Evolutionary conservation across 306 rosid species (phyloP).

Genomic region (Ormosia emarginata): DNA sequence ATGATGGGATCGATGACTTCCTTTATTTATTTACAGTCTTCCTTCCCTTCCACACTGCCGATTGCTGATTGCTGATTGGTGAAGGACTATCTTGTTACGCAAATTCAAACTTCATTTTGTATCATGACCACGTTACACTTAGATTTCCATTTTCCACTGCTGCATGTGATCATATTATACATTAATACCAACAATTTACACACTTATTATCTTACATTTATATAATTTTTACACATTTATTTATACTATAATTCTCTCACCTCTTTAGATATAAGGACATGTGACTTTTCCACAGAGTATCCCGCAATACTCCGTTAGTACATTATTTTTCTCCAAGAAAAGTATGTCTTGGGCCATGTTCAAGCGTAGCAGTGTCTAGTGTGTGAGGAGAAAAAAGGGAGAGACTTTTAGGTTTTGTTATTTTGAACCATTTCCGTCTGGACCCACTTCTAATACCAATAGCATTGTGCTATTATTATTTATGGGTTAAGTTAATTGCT

Average conservation of each 20-base stretch:
- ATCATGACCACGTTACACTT: background rate
- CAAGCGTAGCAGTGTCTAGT: background rate
- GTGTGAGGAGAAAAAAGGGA: background rate
- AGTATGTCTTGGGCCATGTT: background rate
- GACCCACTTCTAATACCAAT: constrained; percentile 39
- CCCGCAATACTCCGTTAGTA: background rate
- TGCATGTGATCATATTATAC: background rate
- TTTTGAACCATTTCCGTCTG: constrained; percentile 10
- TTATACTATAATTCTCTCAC: too few species aligned
- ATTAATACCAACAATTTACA: too few species aligned
- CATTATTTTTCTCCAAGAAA: background rate
- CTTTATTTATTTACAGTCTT: background rate
- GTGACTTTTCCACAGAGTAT: background rate
- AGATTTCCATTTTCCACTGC: background rate
- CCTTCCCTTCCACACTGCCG: background rate
- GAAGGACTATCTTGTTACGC: constrained; percentile 19
- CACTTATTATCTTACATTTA: too few species aligned
- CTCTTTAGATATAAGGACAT: too few species aligned
- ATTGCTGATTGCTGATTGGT: background rate
- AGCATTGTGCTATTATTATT: background rate
- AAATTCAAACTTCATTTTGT: constrained; percentile 9
- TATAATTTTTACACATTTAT: too few species aligned
- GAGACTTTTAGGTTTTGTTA: background rate
- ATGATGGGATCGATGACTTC: too few species aligned
- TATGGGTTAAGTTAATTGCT: constrained; percentile 27